Conservation (phyloP, 768 basidiomycete species). For the Macrolepiota dolichaula region DNA sequence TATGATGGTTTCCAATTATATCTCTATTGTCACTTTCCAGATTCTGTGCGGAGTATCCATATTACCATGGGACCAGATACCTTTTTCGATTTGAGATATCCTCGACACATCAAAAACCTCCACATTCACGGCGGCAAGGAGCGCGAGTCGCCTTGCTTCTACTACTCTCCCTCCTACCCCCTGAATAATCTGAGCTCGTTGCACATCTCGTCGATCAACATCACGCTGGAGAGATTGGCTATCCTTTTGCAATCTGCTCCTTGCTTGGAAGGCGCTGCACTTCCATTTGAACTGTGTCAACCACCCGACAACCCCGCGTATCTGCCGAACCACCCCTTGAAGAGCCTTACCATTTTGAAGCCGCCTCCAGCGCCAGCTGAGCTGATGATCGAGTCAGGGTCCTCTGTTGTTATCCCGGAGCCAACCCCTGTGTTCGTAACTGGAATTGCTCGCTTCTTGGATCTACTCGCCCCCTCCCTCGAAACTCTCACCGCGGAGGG, state of each 20-base stretch:
- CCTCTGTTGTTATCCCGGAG: not conserved
- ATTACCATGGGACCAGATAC: not conserved
- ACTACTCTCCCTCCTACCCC: too few species aligned
- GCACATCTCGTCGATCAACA: not conserved
- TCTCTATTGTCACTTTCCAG: not conserved
- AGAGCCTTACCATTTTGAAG: too few species aligned
- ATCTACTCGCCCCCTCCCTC: not conserved
- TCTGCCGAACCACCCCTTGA: too few species aligned
- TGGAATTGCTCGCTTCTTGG: not conserved
- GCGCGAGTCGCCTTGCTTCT: too few species aligned
- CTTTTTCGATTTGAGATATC: not conserved
- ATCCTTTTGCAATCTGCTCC: not conserved
- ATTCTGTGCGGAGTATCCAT: not conserved
- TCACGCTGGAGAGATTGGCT: not conserved
- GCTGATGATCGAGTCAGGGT: not conserved
- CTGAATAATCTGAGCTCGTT: not conserved
- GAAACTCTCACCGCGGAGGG: not conserved
- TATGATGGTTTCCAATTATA: not conserved
- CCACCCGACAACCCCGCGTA: too few species aligned
- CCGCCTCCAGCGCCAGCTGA: slow-evolving; percentile 24
- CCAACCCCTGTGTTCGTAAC: not conserved
- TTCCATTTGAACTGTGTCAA: not conserved
- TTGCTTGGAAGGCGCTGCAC: not conserved
- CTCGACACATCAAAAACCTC: not conserved
- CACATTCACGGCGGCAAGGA: not conserved